Evolutionary conservation across 2,329 filamentous ascomycete species (phyloP).

Genomic region (Talaromyces funiculosus): DNA sequence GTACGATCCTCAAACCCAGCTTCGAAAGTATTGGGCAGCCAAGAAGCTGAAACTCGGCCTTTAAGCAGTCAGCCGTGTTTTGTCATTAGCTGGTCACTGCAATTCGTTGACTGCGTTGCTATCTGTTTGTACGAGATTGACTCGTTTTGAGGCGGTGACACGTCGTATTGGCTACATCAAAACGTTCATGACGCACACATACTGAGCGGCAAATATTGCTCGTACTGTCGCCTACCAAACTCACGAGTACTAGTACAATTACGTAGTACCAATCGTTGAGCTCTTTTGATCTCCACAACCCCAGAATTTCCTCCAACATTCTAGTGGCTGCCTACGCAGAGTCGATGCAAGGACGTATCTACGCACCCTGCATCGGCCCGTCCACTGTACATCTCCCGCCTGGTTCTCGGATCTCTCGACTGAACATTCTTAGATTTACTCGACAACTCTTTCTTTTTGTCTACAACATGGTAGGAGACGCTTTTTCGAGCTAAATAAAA

Average conservation of each 20-base stretch:
- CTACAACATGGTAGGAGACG: not conserved
- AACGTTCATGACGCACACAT: not conserved
- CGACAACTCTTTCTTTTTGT: not conserved
- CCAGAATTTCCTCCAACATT: slow-evolving; percentile 10
- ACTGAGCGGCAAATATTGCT: not conserved
- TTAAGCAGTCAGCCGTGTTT: not conserved
- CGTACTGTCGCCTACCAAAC: not conserved
- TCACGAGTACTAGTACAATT: not conserved
- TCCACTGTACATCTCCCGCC: not conserved
- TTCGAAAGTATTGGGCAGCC: not conserved
- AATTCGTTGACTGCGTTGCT: not conserved
- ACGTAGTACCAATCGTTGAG: not conserved
- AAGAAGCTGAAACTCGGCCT: not conserved
- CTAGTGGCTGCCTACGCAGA: slow-evolving; percentile 6
- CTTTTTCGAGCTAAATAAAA: not conserved
- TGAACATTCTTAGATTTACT: not conserved
- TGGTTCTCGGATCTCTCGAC: not conserved
- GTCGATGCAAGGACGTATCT: slow-evolving; percentile 7
- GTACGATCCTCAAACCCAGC: not conserved
- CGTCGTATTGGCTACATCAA: not conserved
- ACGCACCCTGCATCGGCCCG: slow-evolving; percentile 4
- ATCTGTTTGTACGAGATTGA: not conserved
- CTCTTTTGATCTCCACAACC: not conserved
- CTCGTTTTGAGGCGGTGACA: not conserved
- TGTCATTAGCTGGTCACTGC: not conserved